Percentiles rank a stretch among this genome's conserved stretches.
phyloP scores from a whole-genome alignment of 1,284 basidiomycete species.

The Hypsizygus ulmarius region DNA sequence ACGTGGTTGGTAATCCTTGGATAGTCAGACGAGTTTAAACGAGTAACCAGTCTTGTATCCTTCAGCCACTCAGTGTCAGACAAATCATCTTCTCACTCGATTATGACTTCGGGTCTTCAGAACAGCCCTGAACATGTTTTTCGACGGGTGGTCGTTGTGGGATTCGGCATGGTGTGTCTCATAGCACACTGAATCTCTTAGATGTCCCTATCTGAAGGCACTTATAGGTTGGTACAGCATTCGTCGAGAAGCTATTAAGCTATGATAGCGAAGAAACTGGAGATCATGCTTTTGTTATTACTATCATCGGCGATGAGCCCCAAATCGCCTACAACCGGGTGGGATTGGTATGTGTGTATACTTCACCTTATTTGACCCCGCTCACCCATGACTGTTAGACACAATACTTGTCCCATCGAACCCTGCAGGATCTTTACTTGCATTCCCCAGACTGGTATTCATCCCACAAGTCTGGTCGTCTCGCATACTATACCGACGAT shows the following conservation, averaged over 20 bases:
- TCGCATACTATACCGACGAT: no score
- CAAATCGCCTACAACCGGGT: constrained; percentile 35
- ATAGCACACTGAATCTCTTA: neutral
- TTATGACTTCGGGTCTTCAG: neutral
- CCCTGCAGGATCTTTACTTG: neutral
- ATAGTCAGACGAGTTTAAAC: neutral
- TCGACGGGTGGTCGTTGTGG: neutral
- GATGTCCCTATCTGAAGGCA: neutral
- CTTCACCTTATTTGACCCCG: neutral
- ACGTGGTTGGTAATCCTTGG: no score
- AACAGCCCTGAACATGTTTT: neutral
- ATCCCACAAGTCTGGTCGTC: no score
- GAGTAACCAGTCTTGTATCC: neutral
- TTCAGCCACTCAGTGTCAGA: no score
- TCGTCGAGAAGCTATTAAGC: constrained; percentile 4
- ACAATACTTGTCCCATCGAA: neutral
- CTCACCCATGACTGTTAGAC: neutral
- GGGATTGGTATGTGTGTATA: constrained; percentile 10
- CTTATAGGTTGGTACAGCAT: neutral
- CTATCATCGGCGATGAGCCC: constrained; percentile 43
- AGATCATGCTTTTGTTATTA: neutral
- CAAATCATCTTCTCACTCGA: no score
- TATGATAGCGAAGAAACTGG: neutral
- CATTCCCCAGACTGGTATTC: constrained; percentile 4
- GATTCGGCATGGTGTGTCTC: constrained; percentile 6